These are phyloP conservation scores for Diaporthe helianthi DNA, from an alignment of 2,329 filamentous ascomycete genomes.

Conservation along the genomic window DNA sequence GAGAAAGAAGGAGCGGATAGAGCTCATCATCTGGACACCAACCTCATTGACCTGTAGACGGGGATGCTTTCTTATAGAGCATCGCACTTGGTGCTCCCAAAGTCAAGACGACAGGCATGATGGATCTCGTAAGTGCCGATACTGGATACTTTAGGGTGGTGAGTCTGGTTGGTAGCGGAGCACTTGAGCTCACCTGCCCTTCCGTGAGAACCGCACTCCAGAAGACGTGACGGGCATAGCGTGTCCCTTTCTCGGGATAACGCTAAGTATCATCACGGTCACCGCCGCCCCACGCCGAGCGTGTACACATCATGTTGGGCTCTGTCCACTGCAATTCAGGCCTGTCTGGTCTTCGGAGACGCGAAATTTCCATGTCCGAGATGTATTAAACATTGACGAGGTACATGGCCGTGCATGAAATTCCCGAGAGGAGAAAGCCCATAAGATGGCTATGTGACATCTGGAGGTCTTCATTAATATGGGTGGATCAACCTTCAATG, in stretches of 20 bases:
- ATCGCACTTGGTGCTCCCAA: neutral
- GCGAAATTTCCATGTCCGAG: neutral
- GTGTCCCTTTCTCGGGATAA: neutral
- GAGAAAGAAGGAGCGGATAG: constrained; percentile 4
- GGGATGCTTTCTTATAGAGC: neutral
- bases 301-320: constrained; percentile 15
- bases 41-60: neutral
- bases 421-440: neutral
- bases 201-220: neutral
- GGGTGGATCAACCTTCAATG: neutral
- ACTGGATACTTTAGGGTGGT: neutral
- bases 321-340: neutral
- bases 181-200: too few relatives aligned
- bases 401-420: constrained; percentile 8
- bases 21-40: neutral
- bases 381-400: neutral
- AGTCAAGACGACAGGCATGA: neutral
- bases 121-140: neutral
- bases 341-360: neutral
- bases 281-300: neutral
- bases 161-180: neutral
- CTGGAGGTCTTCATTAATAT: neutral
- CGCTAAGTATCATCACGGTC: neutral
- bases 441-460: neutral
- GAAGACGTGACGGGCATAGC: neutral